Evolutionary conservation across 2,329 filamentous ascomycete species (phyloP).

Genomic region (Ceratocystis ficicola): DNA sequence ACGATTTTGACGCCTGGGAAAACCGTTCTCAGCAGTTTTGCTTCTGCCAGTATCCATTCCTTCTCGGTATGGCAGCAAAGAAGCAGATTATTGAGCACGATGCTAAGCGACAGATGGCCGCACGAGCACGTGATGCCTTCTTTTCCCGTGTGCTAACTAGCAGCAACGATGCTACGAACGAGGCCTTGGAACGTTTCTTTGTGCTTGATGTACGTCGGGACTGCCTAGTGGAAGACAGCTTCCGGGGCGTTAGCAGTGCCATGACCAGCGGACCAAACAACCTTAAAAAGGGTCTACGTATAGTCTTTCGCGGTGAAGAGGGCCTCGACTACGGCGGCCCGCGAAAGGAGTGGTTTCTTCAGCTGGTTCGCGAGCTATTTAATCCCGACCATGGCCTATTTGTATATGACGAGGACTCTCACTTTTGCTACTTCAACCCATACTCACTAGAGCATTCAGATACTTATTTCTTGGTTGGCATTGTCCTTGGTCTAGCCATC

Average conservation of each 20-base stretch:
- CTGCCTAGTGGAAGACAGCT: constrained; percentile 77
- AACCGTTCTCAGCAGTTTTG: constrained; percentile 56
- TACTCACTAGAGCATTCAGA: constrained; percentile 82
- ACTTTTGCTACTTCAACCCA: constrained; percentile 87
- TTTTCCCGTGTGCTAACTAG: constrained; percentile 73
- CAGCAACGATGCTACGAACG: constrained; percentile 49
- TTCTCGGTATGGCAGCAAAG: constrained; percentile 84
- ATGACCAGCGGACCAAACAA: constrained; percentile 71
- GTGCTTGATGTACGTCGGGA: constrained; percentile 67
- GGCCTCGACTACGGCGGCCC: constrained; percentile 82
- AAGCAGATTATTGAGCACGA: constrained; percentile 84
- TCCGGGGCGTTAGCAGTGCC: constrained; percentile 72
- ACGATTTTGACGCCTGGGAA: constrained; percentile 76
- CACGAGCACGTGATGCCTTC: constrained; percentile 77
- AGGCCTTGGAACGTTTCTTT: constrained; percentile 44
- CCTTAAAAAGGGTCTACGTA: constrained; percentile 78
- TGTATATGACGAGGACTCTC: constrained; percentile 79
- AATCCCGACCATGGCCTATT: constrained; percentile 89
- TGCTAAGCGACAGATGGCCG: constrained; percentile 77
- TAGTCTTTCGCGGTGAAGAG: constrained; percentile 79
- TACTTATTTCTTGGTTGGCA: constrained; percentile 81
- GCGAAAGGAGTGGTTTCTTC: constrained; percentile 87
- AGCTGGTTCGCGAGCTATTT: constrained; percentile 80
- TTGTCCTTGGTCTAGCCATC: constrained; percentile 77
- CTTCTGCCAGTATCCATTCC: constrained; percentile 73